phyloP scores from a whole-genome alignment of 306 rosid species.

The Lablab purpureus region DNA sequence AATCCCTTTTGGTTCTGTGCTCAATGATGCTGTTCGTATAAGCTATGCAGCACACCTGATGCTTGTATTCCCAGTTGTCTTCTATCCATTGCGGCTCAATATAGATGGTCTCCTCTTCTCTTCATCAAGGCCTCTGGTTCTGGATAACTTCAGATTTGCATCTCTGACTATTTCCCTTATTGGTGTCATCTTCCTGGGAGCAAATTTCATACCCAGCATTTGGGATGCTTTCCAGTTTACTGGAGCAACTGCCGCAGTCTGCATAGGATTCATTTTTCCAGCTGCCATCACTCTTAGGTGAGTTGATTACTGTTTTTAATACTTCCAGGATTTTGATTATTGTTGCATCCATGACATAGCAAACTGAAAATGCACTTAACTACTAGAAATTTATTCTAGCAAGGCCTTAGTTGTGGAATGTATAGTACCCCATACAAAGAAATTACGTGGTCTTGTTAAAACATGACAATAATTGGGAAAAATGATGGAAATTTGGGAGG shows the following conservation, averaged over 20 bases:
- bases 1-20: slow-evolving; percentile 76
- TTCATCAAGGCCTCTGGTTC: slow-evolving; percentile 72
- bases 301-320: slow-evolving; percentile 38
- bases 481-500: slow-evolving; percentile 20
- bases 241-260: slow-evolving; percentile 62
- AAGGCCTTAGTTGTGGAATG: neutral
- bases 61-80: slow-evolving; percentile 96
- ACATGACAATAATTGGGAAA: neutral
- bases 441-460: neutral
- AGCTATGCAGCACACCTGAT: slow-evolving; percentile 93
- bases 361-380: slow-evolving; percentile 9
- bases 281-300: slow-evolving; percentile 54
- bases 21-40: slow-evolving; percentile 88
- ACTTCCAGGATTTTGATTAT: neutral
- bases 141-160: slow-evolving; percentile 73
- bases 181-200: slow-evolving; percentile 60
- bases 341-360: neutral
- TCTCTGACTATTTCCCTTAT: slow-evolving; percentile 59
- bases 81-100: slow-evolving; percentile 83
- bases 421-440: neutral
- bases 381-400: neutral
- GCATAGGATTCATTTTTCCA: slow-evolving; percentile 61
- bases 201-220: slow-evolving; percentile 76
- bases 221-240: slow-evolving; percentile 79
- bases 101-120: slow-evolving; percentile 86